Base-by-base conservation (phyloP, 495 filamentous ascomycete genomes). In the Hyaloscypha finlandica region DNA sequence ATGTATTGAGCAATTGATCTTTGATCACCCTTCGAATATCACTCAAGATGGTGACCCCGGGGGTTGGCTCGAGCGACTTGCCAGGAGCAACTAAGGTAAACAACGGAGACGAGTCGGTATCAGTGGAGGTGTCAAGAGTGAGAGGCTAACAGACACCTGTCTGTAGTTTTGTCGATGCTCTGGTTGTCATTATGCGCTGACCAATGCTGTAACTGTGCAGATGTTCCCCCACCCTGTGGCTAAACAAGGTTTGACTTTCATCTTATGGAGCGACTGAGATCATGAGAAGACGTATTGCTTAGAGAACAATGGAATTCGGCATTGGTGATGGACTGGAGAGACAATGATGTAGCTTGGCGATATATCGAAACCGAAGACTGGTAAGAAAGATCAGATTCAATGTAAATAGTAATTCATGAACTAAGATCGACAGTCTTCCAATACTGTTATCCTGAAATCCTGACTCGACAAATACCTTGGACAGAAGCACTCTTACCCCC, bases 31-130 rank as follows among this genome's bases (percentile, higher is more conserved):
- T 0, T 29, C 61, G 22, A 55, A 64, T 8, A 51, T 72, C 20
- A 74, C 74, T 0, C 71, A 66, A 52, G 74, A 71, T 9, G 12
- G 70, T 72, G 33, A 68, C 73, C 54, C 35, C 35, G 12, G 72
- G 76, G n/a, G 76, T 74, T 2, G 71, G 62, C 16, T 69, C 68
- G 14, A 73, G 66, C n/a, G 74, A 65, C 42, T 35, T 78, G 20
- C 68, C 76, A 52, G 76, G 76, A 30, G 74, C 73, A n/a, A 57
- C 64, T 9, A 78, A 78, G 73, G 76, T 76, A 69, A 3, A 8
- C 30, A 19, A 58, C 1, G 42, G 53, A 56, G 12, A 56, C 22
- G 19, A 56, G 16, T 9, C 25, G 25, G 25, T 25, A 25, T 25
- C 25, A 25, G 25, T 25, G 2, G 25, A 25, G 25, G 25, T 25